Evolutionary conservation across 257 asterid genomes (phyloP).

Genomic region (Nicotiana paniculata): DNA sequence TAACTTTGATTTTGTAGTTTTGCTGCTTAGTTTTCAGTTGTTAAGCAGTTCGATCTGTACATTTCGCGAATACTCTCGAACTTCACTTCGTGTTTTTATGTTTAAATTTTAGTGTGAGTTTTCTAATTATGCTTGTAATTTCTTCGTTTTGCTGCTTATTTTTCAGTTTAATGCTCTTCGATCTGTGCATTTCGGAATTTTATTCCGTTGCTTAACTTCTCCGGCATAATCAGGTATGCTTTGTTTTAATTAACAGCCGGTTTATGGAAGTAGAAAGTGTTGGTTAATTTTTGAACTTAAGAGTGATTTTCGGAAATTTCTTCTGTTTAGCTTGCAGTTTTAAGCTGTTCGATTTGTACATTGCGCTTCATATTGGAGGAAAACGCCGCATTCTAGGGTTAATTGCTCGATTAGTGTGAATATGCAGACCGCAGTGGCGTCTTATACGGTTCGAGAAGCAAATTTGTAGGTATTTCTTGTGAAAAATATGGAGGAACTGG

Average conservation of each 20-base stretch:
- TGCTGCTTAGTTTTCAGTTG: constrained; percentile 2
- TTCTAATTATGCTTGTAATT: background rate
- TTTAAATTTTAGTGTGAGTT: background rate
- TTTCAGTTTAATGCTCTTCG: background rate
- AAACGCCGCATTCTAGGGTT: background rate
- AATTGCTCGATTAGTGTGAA: background rate
- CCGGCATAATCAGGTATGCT: background rate
- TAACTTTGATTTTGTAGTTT: background rate
- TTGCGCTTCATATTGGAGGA: background rate
- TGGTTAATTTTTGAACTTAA: background rate
- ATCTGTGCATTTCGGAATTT: background rate
- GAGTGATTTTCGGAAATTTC: background rate
- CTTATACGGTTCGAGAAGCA: background rate
- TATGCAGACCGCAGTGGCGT: background rate
- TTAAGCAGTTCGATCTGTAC: constrained; percentile 27
- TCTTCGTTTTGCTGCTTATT: background rate
- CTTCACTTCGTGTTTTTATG: background rate
- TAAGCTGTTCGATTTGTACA: background rate
- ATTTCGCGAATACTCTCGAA: background rate
- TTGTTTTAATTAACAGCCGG: background rate
- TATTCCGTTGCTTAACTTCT: background rate
- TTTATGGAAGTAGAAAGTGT: background rate
- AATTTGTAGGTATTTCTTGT: background rate
- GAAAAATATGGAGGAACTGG: constrained; percentile 3
- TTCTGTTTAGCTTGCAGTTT: background rate